phyloP scores from a whole-genome alignment of 352 stramenopile species.

The Pythium apleroticum region DNA sequence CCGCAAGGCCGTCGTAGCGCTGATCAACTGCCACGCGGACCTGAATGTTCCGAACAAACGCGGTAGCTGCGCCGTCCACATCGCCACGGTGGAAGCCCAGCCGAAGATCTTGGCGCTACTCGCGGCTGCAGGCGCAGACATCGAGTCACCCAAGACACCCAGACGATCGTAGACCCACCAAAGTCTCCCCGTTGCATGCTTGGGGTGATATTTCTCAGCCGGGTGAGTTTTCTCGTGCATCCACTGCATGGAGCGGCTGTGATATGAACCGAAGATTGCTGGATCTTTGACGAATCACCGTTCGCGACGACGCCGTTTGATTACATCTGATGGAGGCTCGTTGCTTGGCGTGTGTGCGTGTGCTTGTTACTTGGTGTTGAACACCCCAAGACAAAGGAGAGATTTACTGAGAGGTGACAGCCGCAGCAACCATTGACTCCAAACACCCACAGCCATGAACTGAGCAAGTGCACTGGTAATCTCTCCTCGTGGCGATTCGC shows the following conservation, averaged over 20 bases:
- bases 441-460: too few relatives aligned
- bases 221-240: too few relatives aligned
- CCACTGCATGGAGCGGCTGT: neutral
- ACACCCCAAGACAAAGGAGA: too few relatives aligned
- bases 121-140: constrained; percentile 5
- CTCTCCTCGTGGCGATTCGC: neutral
- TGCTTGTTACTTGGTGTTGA: too few relatives aligned
- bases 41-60: constrained; percentile 13
- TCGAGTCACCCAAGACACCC: neutral
- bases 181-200: too few relatives aligned
- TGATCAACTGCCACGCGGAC: constrained; percentile 20
- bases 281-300: neutral
- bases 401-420: neutral
- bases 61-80: constrained; percentile 24
- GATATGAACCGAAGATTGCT: neutral
- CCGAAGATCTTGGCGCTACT: constrained; percentile 15
- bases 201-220: too few relatives aligned
- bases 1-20: constrained; percentile 9
- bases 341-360: too few relatives aligned
- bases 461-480: neutral
- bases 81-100: constrained; percentile 17
- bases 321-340: too few relatives aligned
- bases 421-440: neutral
- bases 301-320: too few relatives aligned
- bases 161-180: neutral